A percentile compares a stretch with the other conserved stretches of the same genome.
Evolutionary conservation across 495 filamentous ascomycete species (phyloP).

Genomic region (Viridothelium virens): DNA sequence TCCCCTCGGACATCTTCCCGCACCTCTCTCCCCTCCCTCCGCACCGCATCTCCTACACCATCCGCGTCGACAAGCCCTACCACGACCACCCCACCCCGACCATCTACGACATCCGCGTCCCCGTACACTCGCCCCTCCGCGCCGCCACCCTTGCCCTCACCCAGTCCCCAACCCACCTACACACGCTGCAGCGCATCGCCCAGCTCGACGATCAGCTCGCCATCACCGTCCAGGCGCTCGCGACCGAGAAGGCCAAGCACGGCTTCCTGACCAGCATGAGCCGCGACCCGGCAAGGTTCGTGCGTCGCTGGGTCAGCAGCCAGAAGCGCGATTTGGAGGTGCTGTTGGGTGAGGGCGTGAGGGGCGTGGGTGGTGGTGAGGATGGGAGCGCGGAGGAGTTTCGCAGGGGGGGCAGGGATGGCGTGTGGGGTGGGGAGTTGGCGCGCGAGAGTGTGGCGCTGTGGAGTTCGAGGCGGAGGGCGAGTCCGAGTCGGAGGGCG

Average conservation of each 20-base stretch:
- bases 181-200: slow-evolving; percentile 61
- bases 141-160: slow-evolving; percentile 52
- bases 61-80: slow-evolving; percentile 84
- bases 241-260: slow-evolving; percentile 74
- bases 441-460: slow-evolving; percentile 31
- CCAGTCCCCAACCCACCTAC: slow-evolving; percentile 45
- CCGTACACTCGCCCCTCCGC: slow-evolving; percentile 74
- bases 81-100: slow-evolving; percentile 58
- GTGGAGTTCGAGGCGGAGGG: slow-evolving; percentile 25
- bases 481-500: slow-evolving; percentile 12
- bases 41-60: slow-evolving; percentile 80
- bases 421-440: slow-evolving; percentile 44
- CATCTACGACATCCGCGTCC: slow-evolving; percentile 81
- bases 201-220: slow-evolving; percentile 76
- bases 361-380: slow-evolving; percentile 48
- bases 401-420: slow-evolving; percentile 45
- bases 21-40: slow-evolving; percentile 77
- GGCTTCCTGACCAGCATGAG: slow-evolving; percentile 68
- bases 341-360: slow-evolving; percentile 69
- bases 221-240: slow-evolving; percentile 65
- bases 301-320: slow-evolving; percentile 73
- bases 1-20: slow-evolving; percentile 64
- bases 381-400: slow-evolving; percentile 50
- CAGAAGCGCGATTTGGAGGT: slow-evolving; percentile 88
- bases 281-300: slow-evolving; percentile 73